Base-by-base conservation (phyloP, 1,284 basidiomycete genomes). In the Phaffia rhodozyma region DNA sequence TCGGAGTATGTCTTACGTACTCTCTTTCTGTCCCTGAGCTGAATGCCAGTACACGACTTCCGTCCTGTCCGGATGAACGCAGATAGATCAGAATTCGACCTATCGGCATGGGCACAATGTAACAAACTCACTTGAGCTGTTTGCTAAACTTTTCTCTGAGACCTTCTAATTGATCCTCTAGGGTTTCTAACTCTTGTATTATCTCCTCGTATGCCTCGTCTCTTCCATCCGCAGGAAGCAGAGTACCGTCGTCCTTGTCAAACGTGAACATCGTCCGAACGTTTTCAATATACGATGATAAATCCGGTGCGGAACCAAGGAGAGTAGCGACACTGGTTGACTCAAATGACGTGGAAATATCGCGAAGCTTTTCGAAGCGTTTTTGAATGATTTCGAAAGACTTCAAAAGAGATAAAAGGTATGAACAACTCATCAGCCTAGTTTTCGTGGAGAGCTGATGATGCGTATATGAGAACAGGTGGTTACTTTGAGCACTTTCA, bases 181-280 rank as follows among this genome's bases (percentile, higher is more conserved):
- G 75, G 3, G 78, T 78, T 4, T 75, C 71, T 49, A 92, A 88
- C 69, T 87, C 86, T 38, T 78, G 76, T 72, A 84, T 82, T 53
- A 92, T 82, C 18, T 77, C 79, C 72, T 96, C 92, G 70, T 89
- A 94, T 30, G 80, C 83, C 38, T 85, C 83, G 69, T 94, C 90
- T 69, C 87, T 88, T n/a, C 89, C 91, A 34, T 82, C 79, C 55
- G 81, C 80, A 1, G 91, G 91, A 27, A 88, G 75, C 0, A 91
- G 78, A 82, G 75, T 86, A 79, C 68, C 77, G 76, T 67, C 47
- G 27, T 11, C n/a, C 30, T 86, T 84, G 50, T 84, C 81, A 1
- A 82, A 78, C 51, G 81, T 77, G 72, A 84, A 94, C 81, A 89
- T 83, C n/a, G 78, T 77, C 68, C 84, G 81, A 51, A 96, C 79